These are phyloP conservation scores for Aphanomyces invadans DNA, from an alignment of 352 stramenopile genomes.

Conservation along the genomic window DNA sequence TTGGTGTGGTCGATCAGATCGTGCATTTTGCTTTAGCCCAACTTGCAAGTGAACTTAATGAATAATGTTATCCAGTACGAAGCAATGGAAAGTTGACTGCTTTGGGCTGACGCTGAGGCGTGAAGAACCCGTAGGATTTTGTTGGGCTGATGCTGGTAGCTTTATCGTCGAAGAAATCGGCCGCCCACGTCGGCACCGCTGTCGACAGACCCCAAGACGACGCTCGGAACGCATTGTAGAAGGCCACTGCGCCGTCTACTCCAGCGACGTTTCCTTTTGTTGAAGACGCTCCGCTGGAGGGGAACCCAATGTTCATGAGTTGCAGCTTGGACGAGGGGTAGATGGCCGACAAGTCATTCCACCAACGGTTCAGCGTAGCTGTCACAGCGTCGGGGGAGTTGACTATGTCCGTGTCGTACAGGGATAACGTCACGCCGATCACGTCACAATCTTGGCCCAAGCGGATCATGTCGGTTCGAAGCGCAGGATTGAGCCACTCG, in stretches of 20 bases:
- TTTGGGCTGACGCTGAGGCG: slow-evolving; percentile 25
- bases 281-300: slow-evolving; percentile 34
- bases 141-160: background rate
- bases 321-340: slow-evolving; percentile 49
- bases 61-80: no score
- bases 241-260: slow-evolving; percentile 38
- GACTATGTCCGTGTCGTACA: slow-evolving; percentile 41
- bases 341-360: slow-evolving; percentile 42
- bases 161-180: slow-evolving; percentile 35
- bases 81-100: slow-evolving; percentile 1
- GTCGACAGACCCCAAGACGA: slow-evolving; percentile 68
- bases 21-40: no score
- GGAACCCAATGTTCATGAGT: slow-evolving; percentile 58
- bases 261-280: slow-evolving; percentile 41
- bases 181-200: slow-evolving; percentile 41
- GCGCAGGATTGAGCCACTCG: slow-evolving; percentile 43
- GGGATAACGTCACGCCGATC: slow-evolving; percentile 73
- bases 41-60: no score
- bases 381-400: slow-evolving; percentile 32
- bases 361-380: slow-evolving; percentile 49
- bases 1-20: slow-evolving; percentile 15
- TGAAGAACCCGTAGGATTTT: slow-evolving; percentile 67
- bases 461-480: slow-evolving; percentile 33
- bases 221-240: slow-evolving; percentile 57
- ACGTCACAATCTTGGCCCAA: slow-evolving; percentile 57